These are phyloP conservation scores for Hypoxylon subgilvum DNA, from an alignment of 495 filamentous ascomycete species.

Conservation along the genomic window DNA sequence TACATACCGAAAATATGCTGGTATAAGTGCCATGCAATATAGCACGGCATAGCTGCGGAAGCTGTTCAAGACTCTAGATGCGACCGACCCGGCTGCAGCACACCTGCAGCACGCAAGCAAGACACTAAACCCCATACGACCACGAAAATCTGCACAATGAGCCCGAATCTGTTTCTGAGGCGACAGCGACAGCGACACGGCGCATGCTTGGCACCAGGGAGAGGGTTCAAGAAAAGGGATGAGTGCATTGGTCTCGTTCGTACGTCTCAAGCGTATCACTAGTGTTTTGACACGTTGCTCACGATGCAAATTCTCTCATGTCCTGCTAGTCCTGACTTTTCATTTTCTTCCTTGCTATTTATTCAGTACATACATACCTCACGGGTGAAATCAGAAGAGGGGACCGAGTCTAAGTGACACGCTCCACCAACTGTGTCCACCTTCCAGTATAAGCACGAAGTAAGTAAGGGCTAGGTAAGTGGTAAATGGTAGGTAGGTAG, in stretches of 20 bases:
- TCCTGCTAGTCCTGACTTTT: not conserved
- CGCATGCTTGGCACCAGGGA: constrained; percentile 12
- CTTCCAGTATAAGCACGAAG: constrained; percentile 14
- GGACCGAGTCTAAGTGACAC: not conserved
- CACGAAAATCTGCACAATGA: constrained; percentile 3
- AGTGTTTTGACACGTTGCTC: constrained; percentile 23
- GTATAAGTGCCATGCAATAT: too few relatives aligned
- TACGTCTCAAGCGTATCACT: constrained; percentile 15
- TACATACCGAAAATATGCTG: too few relatives aligned
- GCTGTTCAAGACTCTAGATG: not conserved
- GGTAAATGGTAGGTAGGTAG: constrained; percentile 12
- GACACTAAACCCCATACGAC: constrained; percentile 5
- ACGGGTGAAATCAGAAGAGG: not conserved
- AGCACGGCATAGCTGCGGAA: too few relatives aligned
- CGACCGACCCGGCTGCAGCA: too few relatives aligned
- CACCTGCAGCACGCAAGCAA: not conserved
- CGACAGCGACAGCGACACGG: constrained; percentile 1
- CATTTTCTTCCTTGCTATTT: constrained; percentile 1
- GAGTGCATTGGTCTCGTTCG: not conserved
- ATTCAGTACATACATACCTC: constrained; percentile 1
- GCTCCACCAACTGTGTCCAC: constrained; percentile 10
- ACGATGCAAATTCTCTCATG: not conserved
- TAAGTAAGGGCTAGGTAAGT: not conserved
- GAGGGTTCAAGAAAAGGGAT: too few relatives aligned
- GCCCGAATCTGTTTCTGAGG: constrained; percentile 1